Base-by-base conservation (phyloP, 108 stramenopile genomes). In the Stephanodiscus minutulus region DNA sequence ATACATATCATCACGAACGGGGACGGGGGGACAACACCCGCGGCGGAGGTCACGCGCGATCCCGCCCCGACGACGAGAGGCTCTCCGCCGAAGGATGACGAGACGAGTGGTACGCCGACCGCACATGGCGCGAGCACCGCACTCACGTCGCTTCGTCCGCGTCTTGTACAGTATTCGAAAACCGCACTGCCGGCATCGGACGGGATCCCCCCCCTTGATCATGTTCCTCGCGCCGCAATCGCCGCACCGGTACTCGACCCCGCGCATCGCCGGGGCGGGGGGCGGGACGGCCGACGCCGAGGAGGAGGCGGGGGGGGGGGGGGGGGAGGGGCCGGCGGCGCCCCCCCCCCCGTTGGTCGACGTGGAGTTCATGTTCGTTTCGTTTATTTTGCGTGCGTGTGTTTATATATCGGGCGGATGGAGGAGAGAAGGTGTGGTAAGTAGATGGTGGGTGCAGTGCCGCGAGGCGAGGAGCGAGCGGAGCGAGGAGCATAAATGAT, bases 121-220 rank as follows among this genome's bases (percentile, higher is more conserved):
- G n/a, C n/a, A n/a, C n/a, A n/a, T n/a, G n/a, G n/a, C n/a, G 12
- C 48, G 24, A 69, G 8, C 37, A 28, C 15, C 46, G n/a, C n/a
- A 88, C 92, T 86, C 78, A 93, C 92, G 87, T 87, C 92, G 76
- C 77, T 97, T 97, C 18, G 98, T 99, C 29, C 98, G 84, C 12
- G 87, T 92, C 86, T 99, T 99, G 84, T 99, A 99, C 63, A 99
- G 81, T 74, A 99, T 98, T 22, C 98, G 87, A 82, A 97, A 97
- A 29, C 97, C 97, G 73, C 98, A 99, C 73, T 94, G 89, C 28
- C 96, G 93, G 82, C 98, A 99, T 50, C 96, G 93, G 28, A 99
- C 91, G 17, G 92, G 91, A 83, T 96, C 95, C 39, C 89, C 86
- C 3, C 86, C 88, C 68, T 93, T 93, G 74, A 93, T 89, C 12